A percentile compares a stretch with the other conserved stretches of the same genome.
phyloP scores from a whole-genome alignment of 768 basidiomycete species.

The Boletus tomentosulus region DNA sequence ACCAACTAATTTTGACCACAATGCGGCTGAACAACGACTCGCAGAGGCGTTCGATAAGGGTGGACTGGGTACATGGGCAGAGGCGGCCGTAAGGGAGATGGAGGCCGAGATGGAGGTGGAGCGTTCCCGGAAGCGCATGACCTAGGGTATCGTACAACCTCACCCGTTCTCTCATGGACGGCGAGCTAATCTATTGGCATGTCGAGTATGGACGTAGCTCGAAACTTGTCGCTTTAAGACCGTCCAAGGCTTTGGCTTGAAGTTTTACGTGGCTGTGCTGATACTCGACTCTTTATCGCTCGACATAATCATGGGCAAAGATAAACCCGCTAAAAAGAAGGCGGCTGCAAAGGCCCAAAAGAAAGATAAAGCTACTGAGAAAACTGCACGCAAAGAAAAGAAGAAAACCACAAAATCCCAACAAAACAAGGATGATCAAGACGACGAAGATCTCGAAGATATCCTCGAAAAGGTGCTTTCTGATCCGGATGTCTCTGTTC shows the following conservation, averaged over 20 bases:
- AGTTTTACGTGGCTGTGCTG: not conserved
- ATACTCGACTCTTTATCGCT: not conserved
- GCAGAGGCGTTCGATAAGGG: conserved; percentile 53
- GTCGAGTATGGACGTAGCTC: not conserved
- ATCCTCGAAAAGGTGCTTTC: conserved; percentile 70
- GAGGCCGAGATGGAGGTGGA: conserved; percentile 56
- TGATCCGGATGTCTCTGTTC: not conserved
- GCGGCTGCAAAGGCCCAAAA: conserved; percentile 54
- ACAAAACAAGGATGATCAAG: conserved; percentile 52
- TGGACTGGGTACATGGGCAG: conserved; percentile 53
- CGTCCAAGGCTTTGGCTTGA: too few species aligned
- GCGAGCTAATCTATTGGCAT: not conserved
- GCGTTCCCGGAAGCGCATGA: conserved; percentile 26
- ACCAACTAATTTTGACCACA: conserved; percentile 14
- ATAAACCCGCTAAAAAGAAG: conserved; percentile 35
- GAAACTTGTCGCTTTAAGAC: too few species aligned
- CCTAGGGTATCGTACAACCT: conserved; percentile 1
- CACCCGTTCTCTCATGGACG: not conserved
- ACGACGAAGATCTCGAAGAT: conserved; percentile 76
- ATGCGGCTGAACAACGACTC: conserved; percentile 51
- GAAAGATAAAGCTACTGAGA: conserved; percentile 63
- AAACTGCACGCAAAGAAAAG: conserved; percentile 64
- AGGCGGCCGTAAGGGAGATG: conserved; percentile 49
- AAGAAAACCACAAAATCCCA: conserved; percentile 48
- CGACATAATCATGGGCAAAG: conserved; percentile 15